Base-by-base conservation (phyloP, 2,329 filamentous ascomycete genomes). In the Aspergillus tamarii region DNA sequence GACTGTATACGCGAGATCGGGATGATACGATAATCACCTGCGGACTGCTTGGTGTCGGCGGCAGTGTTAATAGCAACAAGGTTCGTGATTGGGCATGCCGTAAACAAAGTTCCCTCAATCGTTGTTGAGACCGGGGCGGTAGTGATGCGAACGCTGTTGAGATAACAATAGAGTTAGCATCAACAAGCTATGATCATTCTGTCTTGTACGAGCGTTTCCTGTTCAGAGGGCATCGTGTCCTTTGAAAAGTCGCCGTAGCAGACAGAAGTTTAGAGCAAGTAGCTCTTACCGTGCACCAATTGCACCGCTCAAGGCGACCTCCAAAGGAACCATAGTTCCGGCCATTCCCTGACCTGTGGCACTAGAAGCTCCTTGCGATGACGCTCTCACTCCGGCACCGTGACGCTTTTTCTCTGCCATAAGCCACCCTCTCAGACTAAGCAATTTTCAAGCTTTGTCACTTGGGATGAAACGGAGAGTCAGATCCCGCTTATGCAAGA, bases 371-470 rank as follows among this genome's bases (percentile, higher is more conserved):
- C 64, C 68, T 53, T 70, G 71, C 56, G 84, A 69, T 62, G 77
- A 72, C 60, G 73, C 80, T 79, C 85, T 88, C 46, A 80, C 82
- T 68, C 81, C 81, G 64, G 81, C 76, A 73, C 81, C 83, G 73
- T 85, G 84, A 70, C 86, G 84, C 80, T 88, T 88, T 66, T 75
- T 82, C 71, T 89, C 86, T 63, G 85, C 83, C 85, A 87, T 87
- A 66, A 50, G 60, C 64, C 59, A 43, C 41, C n/a, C 43, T 46
- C 50, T n/a, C 36, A 21, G n/a, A 46, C 21, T 28, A 50, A 41
- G 43, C 36, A 61, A 28, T 54, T 39, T 16, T 41, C 28, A 21
- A 32, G 23, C 60, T 55, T 41, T 48, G 50, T 32, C 28, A 26
- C 59, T 56, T n/a, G 28, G 43, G 32, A 19, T 57, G 48, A 34